Evolutionary conservation across 768 basidiomycete genomes (phyloP).

Genomic region (Suillus clintonianus): DNA sequence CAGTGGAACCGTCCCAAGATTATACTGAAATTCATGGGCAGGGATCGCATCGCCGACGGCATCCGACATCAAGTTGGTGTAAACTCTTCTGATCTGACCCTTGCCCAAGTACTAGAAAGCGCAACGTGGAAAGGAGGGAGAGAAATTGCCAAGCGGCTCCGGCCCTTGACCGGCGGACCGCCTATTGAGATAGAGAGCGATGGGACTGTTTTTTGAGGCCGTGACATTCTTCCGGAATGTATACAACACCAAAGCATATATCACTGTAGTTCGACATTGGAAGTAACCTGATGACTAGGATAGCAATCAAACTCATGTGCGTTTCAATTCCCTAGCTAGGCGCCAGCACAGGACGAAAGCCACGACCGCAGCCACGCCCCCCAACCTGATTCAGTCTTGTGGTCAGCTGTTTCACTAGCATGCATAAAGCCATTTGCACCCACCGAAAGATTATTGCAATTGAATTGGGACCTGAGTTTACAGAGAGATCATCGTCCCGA

Average conservation of each 20-base stretch:
- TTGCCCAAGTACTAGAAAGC: constrained; percentile 89
- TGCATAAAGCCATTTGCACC: constrained; percentile 26
- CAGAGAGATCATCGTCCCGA: constrained; percentile 10
- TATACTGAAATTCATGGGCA: constrained; percentile 31
- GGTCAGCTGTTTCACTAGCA: constrained; percentile 1
- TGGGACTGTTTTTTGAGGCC: constrained; percentile 70
- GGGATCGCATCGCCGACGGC: constrained; percentile 76
- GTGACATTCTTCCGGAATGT: not conserved
- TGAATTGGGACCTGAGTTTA: constrained; percentile 51
- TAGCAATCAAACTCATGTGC: constrained; percentile 27
- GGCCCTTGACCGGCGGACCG: constrained; percentile 76
- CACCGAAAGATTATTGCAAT: constrained; percentile 82
- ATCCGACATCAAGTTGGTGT: constrained; percentile 64
- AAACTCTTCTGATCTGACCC: constrained; percentile 53
- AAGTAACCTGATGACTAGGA: not conserved
- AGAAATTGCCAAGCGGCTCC: constrained; percentile 80
- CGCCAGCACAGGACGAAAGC: constrained; percentile 58
- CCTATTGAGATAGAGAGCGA: constrained; percentile 87
- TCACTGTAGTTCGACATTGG: not conserved
- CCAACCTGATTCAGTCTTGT: constrained; percentile 41
- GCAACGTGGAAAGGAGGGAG: constrained; percentile 98
- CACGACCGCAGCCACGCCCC: constrained; percentile 54
- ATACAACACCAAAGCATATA: not conserved
- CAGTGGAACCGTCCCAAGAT: constrained; percentile 4
- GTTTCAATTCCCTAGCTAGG: constrained; percentile 54